Conservation (phyloP, 2,329 filamentous ascomycete species). For the Fusarium sp. region DNA sequence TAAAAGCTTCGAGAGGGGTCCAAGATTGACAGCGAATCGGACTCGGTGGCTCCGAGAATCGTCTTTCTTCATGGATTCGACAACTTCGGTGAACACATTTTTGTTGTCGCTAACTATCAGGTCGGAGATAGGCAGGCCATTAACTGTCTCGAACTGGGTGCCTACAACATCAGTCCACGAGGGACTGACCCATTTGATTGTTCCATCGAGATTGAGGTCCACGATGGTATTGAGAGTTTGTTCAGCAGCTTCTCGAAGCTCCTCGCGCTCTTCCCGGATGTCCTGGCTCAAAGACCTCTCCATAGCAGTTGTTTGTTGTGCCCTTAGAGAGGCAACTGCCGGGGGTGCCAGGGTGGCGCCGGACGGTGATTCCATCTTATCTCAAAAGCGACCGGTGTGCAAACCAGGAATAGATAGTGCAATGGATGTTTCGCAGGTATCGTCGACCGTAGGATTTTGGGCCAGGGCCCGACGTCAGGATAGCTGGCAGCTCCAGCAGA, state of each 20-base stretch:
- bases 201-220: constrained; percentile 89
- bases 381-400: constrained; percentile 8
- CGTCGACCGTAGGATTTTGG: constrained; percentile 19
- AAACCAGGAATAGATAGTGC: constrained; percentile 9
- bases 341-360: constrained; percentile 58
- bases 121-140: constrained; percentile 81
- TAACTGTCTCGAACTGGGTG: constrained; percentile 75
- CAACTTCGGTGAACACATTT: constrained; percentile 80
- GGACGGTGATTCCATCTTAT: constrained; percentile 52
- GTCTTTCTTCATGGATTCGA: constrained; percentile 90
- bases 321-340: constrained; percentile 62
- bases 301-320: constrained; percentile 62
- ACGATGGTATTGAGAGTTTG: constrained; percentile 97
- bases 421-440: constrained; percentile 29
- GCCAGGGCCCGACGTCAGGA: constrained; percentile 22
- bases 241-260: constrained; percentile 93
- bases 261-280: constrained; percentile 91
- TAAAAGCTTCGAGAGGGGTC: constrained; percentile 72
- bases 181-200: constrained; percentile 94
- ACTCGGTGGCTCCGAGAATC: constrained; percentile 93
- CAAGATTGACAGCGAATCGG: constrained; percentile 78
- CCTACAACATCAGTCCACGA: constrained; percentile 96
- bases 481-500: constrained; percentile 29
- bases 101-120: constrained; percentile 82
- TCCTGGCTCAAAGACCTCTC: constrained; percentile 81